Evolutionary conservation across 2,329 filamentous ascomycete species (phyloP).

Genomic region (Fusarium globosum): DNA sequence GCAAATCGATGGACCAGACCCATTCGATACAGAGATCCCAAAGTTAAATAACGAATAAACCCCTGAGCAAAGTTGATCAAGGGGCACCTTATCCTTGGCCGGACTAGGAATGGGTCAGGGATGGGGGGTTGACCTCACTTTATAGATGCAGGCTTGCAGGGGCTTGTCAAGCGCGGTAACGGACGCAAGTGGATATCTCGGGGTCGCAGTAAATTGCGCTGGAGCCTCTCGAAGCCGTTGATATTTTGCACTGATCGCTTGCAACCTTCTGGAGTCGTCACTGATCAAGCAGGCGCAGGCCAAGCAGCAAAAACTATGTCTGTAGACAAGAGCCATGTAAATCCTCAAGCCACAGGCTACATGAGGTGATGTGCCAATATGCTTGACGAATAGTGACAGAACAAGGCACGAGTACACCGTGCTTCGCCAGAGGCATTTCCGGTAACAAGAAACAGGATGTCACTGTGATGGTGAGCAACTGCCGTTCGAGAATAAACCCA

Average conservation of each 20-base stretch:
- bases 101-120: conserved; percentile 27
- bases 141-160: conserved; percentile 33
- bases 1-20: not conserved
- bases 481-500: not conserved
- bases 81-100: conserved; percentile 25
- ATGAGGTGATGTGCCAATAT: not conserved
- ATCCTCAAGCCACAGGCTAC: conserved; percentile 23
- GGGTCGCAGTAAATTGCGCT: conserved; percentile 43
- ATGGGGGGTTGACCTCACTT: conserved; percentile 22
- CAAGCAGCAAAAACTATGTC: not conserved
- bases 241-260: conserved; percentile 2
- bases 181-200: conserved; percentile 35
- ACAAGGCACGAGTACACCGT: not conserved
- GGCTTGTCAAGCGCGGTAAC: conserved; percentile 19
- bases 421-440: not conserved
- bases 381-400: not conserved
- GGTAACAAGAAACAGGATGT: not conserved
- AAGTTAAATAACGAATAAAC: conserved; percentile 7
- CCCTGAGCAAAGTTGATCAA: conserved; percentile 31
- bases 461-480: not conserved
- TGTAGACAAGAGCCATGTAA: conserved; percentile 2
- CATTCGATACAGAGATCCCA: conserved; percentile 7
- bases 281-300: not conserved
- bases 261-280: not conserved
- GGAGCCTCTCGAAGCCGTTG: conserved; percentile 17